These are phyloP conservation scores for Phytopythium kandeliae DNA, from an alignment of 352 stramenopile species.

Conservation along the genomic window DNA sequence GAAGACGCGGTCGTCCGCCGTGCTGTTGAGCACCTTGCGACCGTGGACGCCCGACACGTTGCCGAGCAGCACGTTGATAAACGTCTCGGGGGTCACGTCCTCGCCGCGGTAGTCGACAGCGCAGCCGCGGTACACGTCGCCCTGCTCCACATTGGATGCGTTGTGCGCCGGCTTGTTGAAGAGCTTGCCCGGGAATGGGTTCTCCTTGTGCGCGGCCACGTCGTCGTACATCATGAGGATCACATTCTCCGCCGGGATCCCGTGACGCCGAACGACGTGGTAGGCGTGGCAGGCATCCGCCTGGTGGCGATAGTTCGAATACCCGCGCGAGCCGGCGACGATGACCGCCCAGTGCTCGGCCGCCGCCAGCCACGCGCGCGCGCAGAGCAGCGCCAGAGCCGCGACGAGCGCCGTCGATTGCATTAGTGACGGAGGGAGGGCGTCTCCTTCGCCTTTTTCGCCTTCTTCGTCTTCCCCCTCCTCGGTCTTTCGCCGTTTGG, in stretches of 20 bases:
- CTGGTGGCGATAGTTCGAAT: slow-evolving; percentile 91
- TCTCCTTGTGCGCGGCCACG: slow-evolving; percentile 66
- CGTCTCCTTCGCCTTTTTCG: not conserved
- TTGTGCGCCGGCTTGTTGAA: slow-evolving; percentile 82
- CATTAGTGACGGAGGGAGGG: not conserved
- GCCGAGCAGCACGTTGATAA: slow-evolving; percentile 83
- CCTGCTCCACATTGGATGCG: slow-evolving; percentile 22
- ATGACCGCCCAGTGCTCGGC: slow-evolving; percentile 90
- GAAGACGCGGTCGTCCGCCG: slow-evolving; percentile 84
- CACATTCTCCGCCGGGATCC: slow-evolving; percentile 84
- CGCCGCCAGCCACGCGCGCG: slow-evolving; percentile 1
- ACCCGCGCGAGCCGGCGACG: slow-evolving; percentile 83
- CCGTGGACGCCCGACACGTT: slow-evolving; percentile 49
- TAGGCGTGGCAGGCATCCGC: slow-evolving; percentile 89
- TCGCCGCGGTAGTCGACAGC: slow-evolving; percentile 65
- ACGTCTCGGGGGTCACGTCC: slow-evolving; percentile 85
- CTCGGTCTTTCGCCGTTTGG: not conserved
- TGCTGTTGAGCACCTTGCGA: slow-evolving; percentile 85
- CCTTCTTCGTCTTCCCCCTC: not conserved
- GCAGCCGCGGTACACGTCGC: slow-evolving; percentile 88
- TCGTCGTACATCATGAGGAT: slow-evolving; percentile 94
- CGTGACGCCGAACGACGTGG: slow-evolving; percentile 84
- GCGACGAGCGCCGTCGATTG: not conserved
- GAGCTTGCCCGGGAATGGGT: slow-evolving; percentile 84
- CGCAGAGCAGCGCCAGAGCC: slow-evolving; percentile 8